Base-by-base conservation (phyloP, 2,329 filamentous ascomycete genomes). In the Ophiostoma tasmaniense region DNA sequence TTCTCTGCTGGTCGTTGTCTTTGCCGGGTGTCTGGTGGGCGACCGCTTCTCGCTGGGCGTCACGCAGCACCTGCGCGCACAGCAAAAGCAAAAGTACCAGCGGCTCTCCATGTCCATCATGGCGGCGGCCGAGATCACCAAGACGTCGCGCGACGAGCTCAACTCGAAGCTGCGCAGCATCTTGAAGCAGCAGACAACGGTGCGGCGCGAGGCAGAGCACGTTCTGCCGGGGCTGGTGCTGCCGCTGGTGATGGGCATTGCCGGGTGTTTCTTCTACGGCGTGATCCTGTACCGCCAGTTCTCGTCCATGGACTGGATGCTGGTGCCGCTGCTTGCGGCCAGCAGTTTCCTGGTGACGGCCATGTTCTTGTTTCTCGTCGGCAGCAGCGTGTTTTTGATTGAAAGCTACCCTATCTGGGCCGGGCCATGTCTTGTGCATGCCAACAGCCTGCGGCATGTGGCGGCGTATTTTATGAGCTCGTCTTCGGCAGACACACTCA, bases 361-460 rank as follows among this genome's bases (percentile, higher is more conserved):
- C 2, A 74, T 74, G 67, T 69, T 77, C 7, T 73, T 74, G 20
- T 71, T 72, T 7, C 73, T 75, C 70, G 74, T 75, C 3, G 74
- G 74, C 33, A 70, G 75, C 66, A 76, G 74, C 70, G 77, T 77
- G 10, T 77, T 74, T 61, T 71, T 77, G 1, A 72, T 78, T 4
- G 76, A 79, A 72, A 77, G 75, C 64, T 77, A 76, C 64, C 77
- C 77, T 1, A 71, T 72, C 69, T 77, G 72, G 73, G 74, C 75
- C 1, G 77, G 77, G 2, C 75, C 76, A 3, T 75, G 77, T 2
- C 73, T 78, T 14, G 76, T 76, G 13, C 77, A 78, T 64, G 76
- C 77, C 10, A 74, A 74, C 22, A 76, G 75, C n/a, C 71, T 77
- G 59, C 73, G 75, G 8, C 73, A 77, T 45, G 71, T 78, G 50